Base-by-base conservation (phyloP, 495 filamentous ascomycete genomes). In the Aspergillus kassunensis region DNA sequence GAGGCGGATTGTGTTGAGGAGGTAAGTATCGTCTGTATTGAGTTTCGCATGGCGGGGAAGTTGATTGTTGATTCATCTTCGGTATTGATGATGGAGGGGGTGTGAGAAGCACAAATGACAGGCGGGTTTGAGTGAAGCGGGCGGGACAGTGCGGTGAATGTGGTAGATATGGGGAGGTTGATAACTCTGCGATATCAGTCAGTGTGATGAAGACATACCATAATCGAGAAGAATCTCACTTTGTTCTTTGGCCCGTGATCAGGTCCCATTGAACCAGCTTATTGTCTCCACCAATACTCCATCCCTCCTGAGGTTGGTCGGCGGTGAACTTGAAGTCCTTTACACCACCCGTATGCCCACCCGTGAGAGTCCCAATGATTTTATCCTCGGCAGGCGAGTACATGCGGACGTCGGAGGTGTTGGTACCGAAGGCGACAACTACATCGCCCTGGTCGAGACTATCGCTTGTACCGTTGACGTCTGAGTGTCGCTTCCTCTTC, bases 241-340 rank as follows among this genome's bases (percentile, higher is more conserved):
- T 74, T 41, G 74, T 56, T 42, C 62, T 71, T 58, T 72, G 65
- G 51, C 70, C 71, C 10, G 71, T 75, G 44, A 58, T 65, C 49
- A 82, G 58, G 62, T 84, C 78, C 80, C 80, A 84, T 57, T 82
- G 80, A 9, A 84, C 73, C 34, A 83, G 66, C 57, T 77, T 84
- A 51, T 77, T 79, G 61, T 84, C 80, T 34, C 71, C 73, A 30
- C 80, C 80, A 46, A 80, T 72, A 71, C 80, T 83, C 80, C 80
- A 84, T 19, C 70, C 80, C 49, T 81, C 60, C 51, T 68, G 59
- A 47, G 70, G 54, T 2, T 62, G 59, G 25, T 63, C 67, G 30
- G 74, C 68, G 2, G 71, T 77, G 54, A 84, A 84, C 55, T 80
- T 77, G 65, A 84, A 82, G 53, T 79, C 74, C 61, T 69, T 71